These are phyloP conservation scores for Mycena amicta DNA, from an alignment of 768 basidiomycete species.

Conservation along the genomic window DNA sequence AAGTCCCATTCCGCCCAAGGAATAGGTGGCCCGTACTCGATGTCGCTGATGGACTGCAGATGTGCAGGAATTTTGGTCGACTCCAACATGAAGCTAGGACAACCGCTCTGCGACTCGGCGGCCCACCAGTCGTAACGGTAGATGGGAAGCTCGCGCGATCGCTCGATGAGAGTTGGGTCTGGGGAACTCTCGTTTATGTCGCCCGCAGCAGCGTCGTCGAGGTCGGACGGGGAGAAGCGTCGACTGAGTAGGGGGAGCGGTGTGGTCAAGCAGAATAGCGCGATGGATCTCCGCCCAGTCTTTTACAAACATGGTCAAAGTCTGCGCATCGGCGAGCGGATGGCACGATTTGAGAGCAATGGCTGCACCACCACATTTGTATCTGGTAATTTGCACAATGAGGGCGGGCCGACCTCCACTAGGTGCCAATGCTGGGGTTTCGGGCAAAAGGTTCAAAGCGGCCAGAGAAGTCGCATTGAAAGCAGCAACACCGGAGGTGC, in stretches of 20 bases:
- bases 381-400: slow-evolving; percentile 37
- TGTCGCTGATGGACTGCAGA: slow-evolving; percentile 1
- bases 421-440: slow-evolving; percentile 26
- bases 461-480: slow-evolving; percentile 18
- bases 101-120: slow-evolving; percentile 23
- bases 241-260: slow-evolving; percentile 23
- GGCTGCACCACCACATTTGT: slow-evolving; percentile 31
- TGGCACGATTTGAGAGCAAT: slow-evolving; percentile 38
- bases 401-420: slow-evolving; percentile 32
- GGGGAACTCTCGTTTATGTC: slow-evolving; percentile 30
- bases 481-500: slow-evolving; percentile 16
- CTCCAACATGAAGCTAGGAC: slow-evolving; percentile 21
- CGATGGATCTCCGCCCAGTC: slow-evolving; percentile 37
- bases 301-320: slow-evolving; percentile 34
- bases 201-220: slow-evolving; percentile 34
- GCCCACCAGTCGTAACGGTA: slow-evolving; percentile 37
- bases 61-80: slow-evolving; percentile 24
- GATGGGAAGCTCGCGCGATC: slow-evolving; percentile 27
- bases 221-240: slow-evolving; percentile 31
- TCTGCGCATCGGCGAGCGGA: slow-evolving; percentile 39
- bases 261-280: slow-evolving; percentile 13
- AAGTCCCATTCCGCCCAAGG: slow-evolving; percentile 35
- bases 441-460: slow-evolving; percentile 20
- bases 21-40: slow-evolving; percentile 25
- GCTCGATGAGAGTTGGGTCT: slow-evolving; percentile 25